Base-by-base conservation (phyloP, 75 land plant species). In the Ceratopteris richardii region DNA sequence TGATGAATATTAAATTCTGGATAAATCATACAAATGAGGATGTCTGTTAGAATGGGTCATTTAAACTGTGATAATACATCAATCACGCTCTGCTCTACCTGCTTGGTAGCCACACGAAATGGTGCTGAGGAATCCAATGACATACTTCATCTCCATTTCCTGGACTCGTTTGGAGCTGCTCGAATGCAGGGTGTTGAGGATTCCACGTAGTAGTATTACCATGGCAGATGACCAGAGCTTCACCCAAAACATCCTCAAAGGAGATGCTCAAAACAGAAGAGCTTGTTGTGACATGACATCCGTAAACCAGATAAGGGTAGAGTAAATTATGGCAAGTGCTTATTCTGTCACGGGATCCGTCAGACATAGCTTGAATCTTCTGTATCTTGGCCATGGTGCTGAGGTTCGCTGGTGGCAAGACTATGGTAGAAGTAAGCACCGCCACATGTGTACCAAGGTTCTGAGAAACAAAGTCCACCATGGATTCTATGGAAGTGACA, bases 111-210 rank as follows among this genome's bases (percentile, higher is more conserved):
- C 54, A 52, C 14, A 52, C 54, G 14, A 52, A 52, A 14, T 52
- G 54, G 54, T 52, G 13, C 28, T 26, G 54, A 26, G 54, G 54
- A 22, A 52, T 23, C 54, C 54, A 52, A 52, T 52, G 54, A 23
- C 54, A 52, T 4, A 52, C 14, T 13, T 23, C 54, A 21, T 26
- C 16, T 23, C 54, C 54, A 26, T 52, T 28, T 23, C 29, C 14
- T 23, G 54, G 27, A 14, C 21, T 46, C 17, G 48, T 46, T n/a
- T 46, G n/a, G 2, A 52, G 28, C 27, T 23, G 28, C 22, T 22
- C 28, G 27, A 52, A 52, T 4, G 54, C 54, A 11, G 54, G 54
- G 54, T 52, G 54, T 4, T 14, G 2, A 23, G 54, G 29, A 26
- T 26, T 52, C 54, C 54, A 52, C 24, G 14, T 22, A 11, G 54